Evolutionary conservation across 2,329 filamentous ascomycete genomes (phyloP), one percentile per base, ranked within the genome.

Genomic region (Neofusicoccum ribis): DNA sequence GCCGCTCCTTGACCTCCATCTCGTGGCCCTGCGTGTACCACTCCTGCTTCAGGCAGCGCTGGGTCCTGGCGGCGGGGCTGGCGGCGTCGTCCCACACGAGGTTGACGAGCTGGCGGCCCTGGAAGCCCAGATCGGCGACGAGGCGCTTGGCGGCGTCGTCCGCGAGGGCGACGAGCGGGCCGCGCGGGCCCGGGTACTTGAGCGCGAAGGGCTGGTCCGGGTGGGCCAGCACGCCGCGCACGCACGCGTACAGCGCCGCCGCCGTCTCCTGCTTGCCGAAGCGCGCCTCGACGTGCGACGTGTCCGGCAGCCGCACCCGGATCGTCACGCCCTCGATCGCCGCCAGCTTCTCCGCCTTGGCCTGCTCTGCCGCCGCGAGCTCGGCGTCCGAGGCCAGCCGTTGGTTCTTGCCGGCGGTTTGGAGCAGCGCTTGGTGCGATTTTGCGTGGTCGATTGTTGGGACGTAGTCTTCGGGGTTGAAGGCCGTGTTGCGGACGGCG

Each of bases 261-360:
- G 89, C 90, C 0, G 91, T 92, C 62, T 93, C 89, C 1, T 81
- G 76, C 20, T 87, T 86, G 1, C 83, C 84, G 69, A 96, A 88
- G n/a, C 83, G 85, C 79, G 89, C 89, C 60, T 92, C 87, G 37
- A 93, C 87, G 62, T 89, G 88, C 65, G 88, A 91, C 70, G 93
- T 91, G 74, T 98, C 93, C 0, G 94, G 94, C 70, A 97, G 93
- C 31, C 93, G 90, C 56, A 97, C 86, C 69, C 91, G 92, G 68
- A 98, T 84, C 34, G 87, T 84, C 37, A 96, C 86, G 37, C 86
- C 86, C 23, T 75, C 69, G 67, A 93, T 84, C 5, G 85, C 84
- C 5, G 88, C 85, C 1, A 93, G 80, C 68, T 84, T 89, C 36
- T 88, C 87, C 52, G 86, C 85, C 61, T 89, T 87, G 23, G 86